phyloP scores from a whole-genome alignment of 306 rosid species.

The Nissolia schottii region DNA sequence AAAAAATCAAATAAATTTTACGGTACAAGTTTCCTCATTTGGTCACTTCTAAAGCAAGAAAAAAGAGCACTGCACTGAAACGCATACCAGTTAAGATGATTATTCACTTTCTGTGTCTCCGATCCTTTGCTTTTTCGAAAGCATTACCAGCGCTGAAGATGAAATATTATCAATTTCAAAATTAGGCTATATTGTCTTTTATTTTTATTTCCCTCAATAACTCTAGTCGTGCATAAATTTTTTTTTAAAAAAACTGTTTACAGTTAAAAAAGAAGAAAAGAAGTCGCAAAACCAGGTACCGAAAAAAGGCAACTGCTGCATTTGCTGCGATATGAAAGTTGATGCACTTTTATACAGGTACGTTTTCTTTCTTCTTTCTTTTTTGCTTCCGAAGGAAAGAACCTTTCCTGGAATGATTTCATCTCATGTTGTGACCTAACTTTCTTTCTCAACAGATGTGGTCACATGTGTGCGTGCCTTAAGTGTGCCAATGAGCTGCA shows the following conservation, averaged over 20 bases:
- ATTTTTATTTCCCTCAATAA: not conserved
- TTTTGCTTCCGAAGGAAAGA: not conserved
- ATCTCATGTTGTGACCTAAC: not conserved
- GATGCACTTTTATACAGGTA: conserved; percentile 86
- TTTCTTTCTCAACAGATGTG: conserved; percentile 47
- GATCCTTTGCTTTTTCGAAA: not conserved
- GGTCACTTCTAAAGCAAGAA: conserved; percentile 8
- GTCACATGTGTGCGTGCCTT: conserved; percentile 90
- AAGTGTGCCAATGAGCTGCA: conserved; percentile 87
- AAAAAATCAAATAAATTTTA: not conserved
- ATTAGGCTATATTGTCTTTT: not conserved
- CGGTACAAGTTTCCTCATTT: not conserved
- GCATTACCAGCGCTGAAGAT: not conserved
- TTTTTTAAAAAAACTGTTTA: conserved; percentile 9
- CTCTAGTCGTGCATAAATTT: not conserved
- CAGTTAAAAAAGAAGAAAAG: conserved; percentile 44
- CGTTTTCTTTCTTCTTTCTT: no score
- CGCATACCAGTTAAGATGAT: not conserved
- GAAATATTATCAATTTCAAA: not conserved
- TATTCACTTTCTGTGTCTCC: not conserved
- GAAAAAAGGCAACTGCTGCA: conserved; percentile 65
- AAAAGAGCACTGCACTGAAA: not conserved
- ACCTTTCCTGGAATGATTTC: not conserved
- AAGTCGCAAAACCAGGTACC: conserved; percentile 20
- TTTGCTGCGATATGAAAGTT: conserved; percentile 61